Evolutionary conservation across 2,329 filamentous ascomycete species (phyloP).

Genomic region (Pestalotiopsis fici): DNA sequence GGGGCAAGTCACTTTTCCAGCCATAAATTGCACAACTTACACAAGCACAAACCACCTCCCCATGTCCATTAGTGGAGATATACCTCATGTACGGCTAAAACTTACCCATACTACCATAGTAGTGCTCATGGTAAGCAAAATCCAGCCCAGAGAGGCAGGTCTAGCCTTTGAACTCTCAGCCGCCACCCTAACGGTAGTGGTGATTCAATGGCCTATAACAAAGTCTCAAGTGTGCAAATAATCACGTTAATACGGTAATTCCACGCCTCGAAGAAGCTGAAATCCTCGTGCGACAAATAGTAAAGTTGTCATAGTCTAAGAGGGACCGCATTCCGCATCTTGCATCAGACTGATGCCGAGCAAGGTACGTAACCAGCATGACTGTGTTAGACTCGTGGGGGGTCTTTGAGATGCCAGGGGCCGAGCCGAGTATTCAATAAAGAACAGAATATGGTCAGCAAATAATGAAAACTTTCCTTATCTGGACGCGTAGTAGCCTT

Average conservation of each 20-base stretch:
- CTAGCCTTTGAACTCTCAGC: neutral
- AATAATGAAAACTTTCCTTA: neutral
- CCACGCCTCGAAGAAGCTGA: neutral
- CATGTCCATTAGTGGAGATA: too few relatives aligned
- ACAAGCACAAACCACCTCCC: too few relatives aligned
- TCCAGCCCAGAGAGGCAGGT: conserved; percentile 1
- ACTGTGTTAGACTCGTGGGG: neutral
- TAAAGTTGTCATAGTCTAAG: neutral
- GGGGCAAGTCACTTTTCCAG: too few relatives aligned
- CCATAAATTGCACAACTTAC: too few relatives aligned
- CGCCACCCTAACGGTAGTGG: neutral
- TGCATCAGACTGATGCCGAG: neutral
- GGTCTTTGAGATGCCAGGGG: too few relatives aligned
- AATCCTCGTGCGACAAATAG: neutral
- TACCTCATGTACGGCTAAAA: too few relatives aligned
- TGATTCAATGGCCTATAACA: neutral
- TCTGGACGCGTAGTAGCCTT: neutral
- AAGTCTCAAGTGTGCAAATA: neutral
- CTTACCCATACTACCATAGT: too few relatives aligned
- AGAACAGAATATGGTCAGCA: neutral
- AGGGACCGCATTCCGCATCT: neutral
- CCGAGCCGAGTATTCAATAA: neutral
- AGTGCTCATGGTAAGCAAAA: neutral
- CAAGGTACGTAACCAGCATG: neutral
- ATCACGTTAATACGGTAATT: neutral